Evolutionary conservation across 2,329 filamentous ascomycete species (phyloP), one percentile per base, ranked within the genome.

Genomic region (Coniochaeta pulveracea): DNA sequence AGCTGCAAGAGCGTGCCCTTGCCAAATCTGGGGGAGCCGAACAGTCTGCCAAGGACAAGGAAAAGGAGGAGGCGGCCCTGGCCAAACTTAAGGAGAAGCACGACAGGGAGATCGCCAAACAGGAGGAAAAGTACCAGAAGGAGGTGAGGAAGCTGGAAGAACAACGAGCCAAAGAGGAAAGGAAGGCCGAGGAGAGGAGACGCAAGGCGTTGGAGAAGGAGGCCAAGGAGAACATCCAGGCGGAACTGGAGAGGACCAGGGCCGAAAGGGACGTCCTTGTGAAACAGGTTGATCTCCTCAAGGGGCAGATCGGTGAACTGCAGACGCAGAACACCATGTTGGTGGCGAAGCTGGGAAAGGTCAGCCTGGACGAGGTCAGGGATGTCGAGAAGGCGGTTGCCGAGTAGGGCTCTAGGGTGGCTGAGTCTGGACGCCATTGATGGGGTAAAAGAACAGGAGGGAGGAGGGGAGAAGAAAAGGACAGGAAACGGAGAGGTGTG

Each of bases 91-190:
- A 69, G 19, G 73, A 79, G 47, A 77, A 72, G 47, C 74, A 82
- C 50, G 68, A 74, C 28, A 63, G 60, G 30, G 75, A 80, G 41
- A 50, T 77, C 0, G 69, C 71, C 26, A 82, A 79, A 48, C 72
- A 78, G 34, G 72, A 80, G 43, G 76, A 76, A 29, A 79, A 76
- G 43, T 76, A 78, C 44, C 66, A 69, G 40, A 66, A 66, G 10
- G 78, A 85, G 46, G 58, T 81, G 28, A 59, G 60, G 40, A 80
- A 77, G 52, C 56, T 82, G 3, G 72, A 83, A 41, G 67, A 74
- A 41, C 75, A 74, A 56, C 71, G 72, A 30, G 61, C 64, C 37
- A 68, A 66, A 37, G 80, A 85, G 46, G 63, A 73, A 38, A 63
- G 60, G 43, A 80, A 78, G 52, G 66, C 67, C 1, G 65, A 68